These are phyloP conservation scores for Ogataea wickerhamii DNA, from an alignment of 805 yeast genomes.

Conservation along the genomic window DNA sequence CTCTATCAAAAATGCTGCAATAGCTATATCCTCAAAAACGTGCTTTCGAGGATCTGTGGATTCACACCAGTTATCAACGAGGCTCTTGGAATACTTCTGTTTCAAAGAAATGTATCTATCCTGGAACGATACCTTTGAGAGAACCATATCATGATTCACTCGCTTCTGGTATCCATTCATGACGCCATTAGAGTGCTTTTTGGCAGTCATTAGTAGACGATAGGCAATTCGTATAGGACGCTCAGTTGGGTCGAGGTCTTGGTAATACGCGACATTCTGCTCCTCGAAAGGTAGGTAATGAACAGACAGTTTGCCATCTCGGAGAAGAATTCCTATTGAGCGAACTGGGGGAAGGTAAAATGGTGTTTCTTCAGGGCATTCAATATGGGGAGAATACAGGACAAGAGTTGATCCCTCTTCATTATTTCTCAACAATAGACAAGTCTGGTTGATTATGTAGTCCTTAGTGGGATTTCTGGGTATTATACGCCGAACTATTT, in stretches of 20 bases:
- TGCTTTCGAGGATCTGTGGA: conserved; percentile 93
- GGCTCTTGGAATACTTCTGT: conserved; percentile 69
- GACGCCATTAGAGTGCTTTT: conserved; percentile 80
- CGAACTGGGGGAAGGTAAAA: conserved; percentile 85
- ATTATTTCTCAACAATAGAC: conserved; percentile 45
- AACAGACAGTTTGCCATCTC: conserved; percentile 50
- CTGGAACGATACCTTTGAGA: conserved; percentile 78
- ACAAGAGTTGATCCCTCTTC: conserved; percentile 47
- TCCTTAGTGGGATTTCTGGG: conserved; percentile 92
- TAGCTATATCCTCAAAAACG: conserved; percentile 93
- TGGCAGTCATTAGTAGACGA: conserved; percentile 72
- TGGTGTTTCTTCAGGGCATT: conserved; percentile 59
- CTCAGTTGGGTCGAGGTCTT: conserved; percentile 41
- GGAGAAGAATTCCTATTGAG: conserved; percentile 68
- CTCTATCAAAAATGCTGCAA: conserved; percentile 90
- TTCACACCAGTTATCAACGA: conserved; percentile 88
- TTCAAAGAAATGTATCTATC: conserved; percentile 75
- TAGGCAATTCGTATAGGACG: conserved; percentile 80
- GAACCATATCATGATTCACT: conserved; percentile 84
- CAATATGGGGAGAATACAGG: conserved; percentile 76
- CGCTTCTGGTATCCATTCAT: conserved; percentile 82
- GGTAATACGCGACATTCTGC: conserved; percentile 25
- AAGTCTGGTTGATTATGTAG: conserved; percentile 78
- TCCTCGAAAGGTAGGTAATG: conserved; percentile 67
- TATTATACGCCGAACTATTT: conserved; percentile 77